Evolutionary conservation across 306 rosid genomes (phyloP).

Genomic region (Ormosia semicastrata): DNA sequence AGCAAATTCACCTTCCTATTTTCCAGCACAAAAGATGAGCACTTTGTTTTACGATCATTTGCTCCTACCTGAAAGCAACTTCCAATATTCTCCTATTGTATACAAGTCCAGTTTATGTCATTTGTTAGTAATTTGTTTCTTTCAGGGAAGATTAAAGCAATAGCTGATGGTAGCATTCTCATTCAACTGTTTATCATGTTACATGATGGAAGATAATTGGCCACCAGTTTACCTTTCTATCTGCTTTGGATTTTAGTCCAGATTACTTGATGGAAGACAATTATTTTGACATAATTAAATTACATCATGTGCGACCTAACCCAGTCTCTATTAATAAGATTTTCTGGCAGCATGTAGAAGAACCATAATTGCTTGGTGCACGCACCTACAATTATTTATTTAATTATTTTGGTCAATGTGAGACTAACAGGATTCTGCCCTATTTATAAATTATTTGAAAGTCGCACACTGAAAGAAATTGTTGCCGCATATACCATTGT

Average conservation of each 20-base stretch:
- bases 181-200: background rate
- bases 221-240: background rate
- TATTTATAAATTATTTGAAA: background rate
- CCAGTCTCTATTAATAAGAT: background rate
- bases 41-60: background rate
- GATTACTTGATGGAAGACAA: no score
- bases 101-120: background rate
- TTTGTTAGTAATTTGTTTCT: background rate
- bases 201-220: background rate
- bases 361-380: background rate
- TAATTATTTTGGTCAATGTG: background rate
- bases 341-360: background rate
- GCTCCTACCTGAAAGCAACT: slow-evolving; percentile 17
- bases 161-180: no score
- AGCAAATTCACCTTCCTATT: background rate
- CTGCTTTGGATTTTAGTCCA: no score
- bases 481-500: no score
- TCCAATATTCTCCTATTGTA: background rate
- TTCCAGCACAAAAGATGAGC: background rate
- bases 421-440: background rate
- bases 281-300: no score
- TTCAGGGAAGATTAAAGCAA: background rate
- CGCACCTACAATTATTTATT: background rate
- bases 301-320: background rate
- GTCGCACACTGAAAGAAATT: background rate